These are phyloP conservation scores for Pleodorina starrii DNA, from an alignment of 139 green algal genomes.

Conservation along the genomic window DNA sequence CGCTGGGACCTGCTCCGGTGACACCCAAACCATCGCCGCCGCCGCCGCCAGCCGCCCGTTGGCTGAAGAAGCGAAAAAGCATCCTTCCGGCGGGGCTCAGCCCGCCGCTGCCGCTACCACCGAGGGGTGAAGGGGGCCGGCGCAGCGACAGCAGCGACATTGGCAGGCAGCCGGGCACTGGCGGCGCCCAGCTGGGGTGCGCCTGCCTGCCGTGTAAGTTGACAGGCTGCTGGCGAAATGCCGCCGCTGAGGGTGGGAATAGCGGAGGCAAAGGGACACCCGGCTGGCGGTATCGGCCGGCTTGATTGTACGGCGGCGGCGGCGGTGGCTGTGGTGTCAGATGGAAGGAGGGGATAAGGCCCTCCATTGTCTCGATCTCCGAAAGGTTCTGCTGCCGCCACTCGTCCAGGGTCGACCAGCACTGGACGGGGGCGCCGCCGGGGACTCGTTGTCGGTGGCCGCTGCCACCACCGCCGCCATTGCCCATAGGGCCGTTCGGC, in stretches of 20 bases:
- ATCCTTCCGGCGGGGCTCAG: slow-evolving; percentile 38
- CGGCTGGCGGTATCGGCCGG: background rate
- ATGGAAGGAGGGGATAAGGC: background rate
- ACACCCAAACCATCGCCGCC: background rate
- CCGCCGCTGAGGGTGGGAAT: background rate
- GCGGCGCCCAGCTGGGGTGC: background rate
- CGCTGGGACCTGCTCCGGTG: background rate
- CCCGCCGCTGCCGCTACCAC: background rate
- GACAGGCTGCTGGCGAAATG: background rate
- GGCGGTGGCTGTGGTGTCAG: background rate
- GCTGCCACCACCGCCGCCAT: background rate
- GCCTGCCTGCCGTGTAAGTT: background rate
- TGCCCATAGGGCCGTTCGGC: background rate
- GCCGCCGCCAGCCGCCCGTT: background rate
- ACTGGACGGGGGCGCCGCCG: background rate
- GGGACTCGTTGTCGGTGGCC: background rate
- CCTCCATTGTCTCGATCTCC: slow-evolving; percentile 1
- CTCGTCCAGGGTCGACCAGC: slow-evolving; percentile 39
- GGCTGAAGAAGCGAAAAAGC: slow-evolving; percentile 9
- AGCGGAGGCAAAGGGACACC: background rate
- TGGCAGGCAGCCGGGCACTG: too few species aligned
- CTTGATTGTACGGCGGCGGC: background rate
- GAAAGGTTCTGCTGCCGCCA: slow-evolving; percentile 19
- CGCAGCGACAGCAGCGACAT: background rate
- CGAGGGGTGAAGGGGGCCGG: background rate